Evolutionary conservation across 371 early-diverging fungal genomes (phyloP).

Genomic region (Batkoa obscura): DNA sequence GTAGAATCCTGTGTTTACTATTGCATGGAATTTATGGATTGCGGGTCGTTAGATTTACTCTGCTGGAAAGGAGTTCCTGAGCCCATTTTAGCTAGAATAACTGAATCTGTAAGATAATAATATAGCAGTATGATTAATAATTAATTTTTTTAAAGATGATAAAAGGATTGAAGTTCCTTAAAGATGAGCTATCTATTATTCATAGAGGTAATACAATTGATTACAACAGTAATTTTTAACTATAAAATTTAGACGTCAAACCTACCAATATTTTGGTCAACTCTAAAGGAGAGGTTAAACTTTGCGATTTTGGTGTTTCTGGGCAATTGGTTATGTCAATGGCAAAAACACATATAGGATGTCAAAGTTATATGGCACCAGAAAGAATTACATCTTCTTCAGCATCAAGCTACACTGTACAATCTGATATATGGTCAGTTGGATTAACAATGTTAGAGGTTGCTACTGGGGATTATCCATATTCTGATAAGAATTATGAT

Average conservation of each 20-base stretch:
- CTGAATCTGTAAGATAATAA: slow-evolving; percentile 9
- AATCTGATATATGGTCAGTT: slow-evolving; percentile 77
- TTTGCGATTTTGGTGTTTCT: slow-evolving; percentile 82
- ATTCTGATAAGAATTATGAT: slow-evolving; percentile 35
- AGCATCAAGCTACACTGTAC: slow-evolving; percentile 41
- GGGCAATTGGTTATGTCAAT: slow-evolving; percentile 76
- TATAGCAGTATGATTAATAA: background rate
- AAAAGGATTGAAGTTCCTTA: slow-evolving; percentile 69
- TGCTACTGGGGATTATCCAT: slow-evolving; percentile 72
- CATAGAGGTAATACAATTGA: slow-evolving; percentile 38
- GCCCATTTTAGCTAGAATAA: slow-evolving; percentile 56
- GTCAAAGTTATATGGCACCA: slow-evolving; percentile 89
- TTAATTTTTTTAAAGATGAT: slow-evolving; percentile 37
- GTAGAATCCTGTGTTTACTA: slow-evolving; percentile 88
- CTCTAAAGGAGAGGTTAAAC: slow-evolving; percentile 65
- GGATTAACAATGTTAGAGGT: slow-evolving; percentile 86
- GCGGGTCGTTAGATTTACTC: slow-evolving; percentile 73
- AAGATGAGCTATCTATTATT: slow-evolving; percentile 74
- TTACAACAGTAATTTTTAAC: background rate
- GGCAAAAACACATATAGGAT: slow-evolving; percentile 86
- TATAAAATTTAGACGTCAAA: slow-evolving; percentile 50
- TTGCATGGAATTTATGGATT: slow-evolving; percentile 92
- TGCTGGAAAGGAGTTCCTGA: slow-evolving; percentile 68
- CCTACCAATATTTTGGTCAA: slow-evolving; percentile 88
- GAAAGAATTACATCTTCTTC: slow-evolving; percentile 47